Conservation (phyloP, 2,329 filamentous ascomycete species). For the Phialophora verrucosa region DNA sequence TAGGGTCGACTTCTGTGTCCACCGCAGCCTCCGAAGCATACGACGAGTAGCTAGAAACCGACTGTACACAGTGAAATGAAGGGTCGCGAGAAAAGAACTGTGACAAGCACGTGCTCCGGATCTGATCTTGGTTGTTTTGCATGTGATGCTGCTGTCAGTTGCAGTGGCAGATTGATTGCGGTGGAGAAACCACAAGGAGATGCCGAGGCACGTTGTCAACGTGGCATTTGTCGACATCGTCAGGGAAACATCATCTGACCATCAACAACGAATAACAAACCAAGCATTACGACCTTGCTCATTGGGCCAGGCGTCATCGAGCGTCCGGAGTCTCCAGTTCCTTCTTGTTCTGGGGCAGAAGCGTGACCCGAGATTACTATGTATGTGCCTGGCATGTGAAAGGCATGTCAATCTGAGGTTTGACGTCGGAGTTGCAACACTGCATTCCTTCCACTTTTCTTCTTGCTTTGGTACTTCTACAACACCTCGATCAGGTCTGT, state of each 20-base stretch:
- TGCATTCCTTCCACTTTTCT: conserved; percentile 1
- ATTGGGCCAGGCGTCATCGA: conserved; percentile 11
- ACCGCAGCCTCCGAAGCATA: not conserved
- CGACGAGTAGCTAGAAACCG: not conserved
- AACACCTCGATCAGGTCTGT: not conserved
- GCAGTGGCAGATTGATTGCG: not conserved
- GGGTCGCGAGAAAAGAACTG: not conserved
- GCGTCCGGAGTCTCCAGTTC: conserved; percentile 23
- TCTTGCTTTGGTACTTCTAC: conserved; percentile 1
- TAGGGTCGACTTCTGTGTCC: conserved; percentile 4
- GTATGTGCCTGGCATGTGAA: conserved; percentile 10
- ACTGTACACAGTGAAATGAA: not conserved
- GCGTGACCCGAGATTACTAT: conserved; percentile 18
- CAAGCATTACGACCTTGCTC: conserved; percentile 11
- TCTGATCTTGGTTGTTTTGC: not conserved
- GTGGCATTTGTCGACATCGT: conserved; percentile 4
- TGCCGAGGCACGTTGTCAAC: conserved; percentile 16
- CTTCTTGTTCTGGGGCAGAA: conserved; percentile 14
- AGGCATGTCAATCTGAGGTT: conserved; percentile 6
- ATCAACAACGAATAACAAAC: conserved; percentile 21
- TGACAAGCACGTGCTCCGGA: conserved; percentile 1
- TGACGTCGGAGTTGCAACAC: conserved; percentile 1
- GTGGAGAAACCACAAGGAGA: not conserved
- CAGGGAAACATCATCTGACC: conserved; percentile 30
- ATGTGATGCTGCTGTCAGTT: conserved; percentile 3